Evolutionary conservation across 139 green algal species (phyloP), one percentile per base, ranked within the genome.

Genomic region (Picochlorum sp.): DNA sequence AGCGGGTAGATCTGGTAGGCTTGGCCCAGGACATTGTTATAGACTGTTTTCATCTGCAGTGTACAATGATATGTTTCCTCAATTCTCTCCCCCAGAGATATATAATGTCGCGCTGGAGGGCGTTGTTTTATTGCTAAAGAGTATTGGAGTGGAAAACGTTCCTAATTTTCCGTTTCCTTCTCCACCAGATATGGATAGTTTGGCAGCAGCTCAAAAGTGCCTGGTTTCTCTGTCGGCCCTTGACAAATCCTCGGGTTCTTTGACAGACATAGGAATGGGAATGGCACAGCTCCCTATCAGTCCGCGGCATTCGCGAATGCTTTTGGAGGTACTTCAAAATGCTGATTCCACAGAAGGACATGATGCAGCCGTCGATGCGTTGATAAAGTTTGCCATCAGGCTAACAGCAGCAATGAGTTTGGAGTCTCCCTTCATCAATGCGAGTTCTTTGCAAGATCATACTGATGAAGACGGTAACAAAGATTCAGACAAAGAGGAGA

Each of bases 1-100:
- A 2, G 86, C 90, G 18, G 92, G 92, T 3, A 81, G 92, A 1
- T 91, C 93, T 2, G 94, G 94, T 16, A 86, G 94, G 45, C 95
- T 85, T 0, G 88, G 91, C 6, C 92, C 94, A 4, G 94, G 94
- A 34, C 90, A 97, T 75, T 88, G 81, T 71, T 99, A 97, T 83
- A 81, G 93, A 11, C 79, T 98, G 55, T 98, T 84, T 67, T 89
- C 80, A 14, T 87, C 75, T 1, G 91, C 92, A 7, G 75, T 88
- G 30, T 98, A 88, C 79, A 88, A 90, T 62, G 82, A 97, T 67
- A 85, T 77, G 37, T 94, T 98, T 62, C 76, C 82, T 1, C 56
- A 80, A 34, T 81, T 92, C 70, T 82, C 74, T 16, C 79, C 80
- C 0, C 88, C 92, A 1, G 92, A 96, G 78, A 95, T 98, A 44